Conservation (phyloP, 768 basidiomycete species). For the Naganishia onofrii region DNA sequence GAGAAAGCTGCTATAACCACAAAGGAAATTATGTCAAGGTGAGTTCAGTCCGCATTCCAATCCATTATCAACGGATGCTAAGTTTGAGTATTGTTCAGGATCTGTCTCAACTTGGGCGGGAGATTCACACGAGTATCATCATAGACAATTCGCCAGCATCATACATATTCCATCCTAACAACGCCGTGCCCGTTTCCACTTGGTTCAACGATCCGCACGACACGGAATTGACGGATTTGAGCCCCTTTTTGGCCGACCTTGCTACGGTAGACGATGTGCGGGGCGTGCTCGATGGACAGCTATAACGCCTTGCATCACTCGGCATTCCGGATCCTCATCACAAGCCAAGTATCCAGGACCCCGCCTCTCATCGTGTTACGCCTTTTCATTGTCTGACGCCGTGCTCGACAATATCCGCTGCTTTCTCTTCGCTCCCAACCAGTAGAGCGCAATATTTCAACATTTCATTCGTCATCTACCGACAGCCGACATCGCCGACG, state of each 20-base stretch:
- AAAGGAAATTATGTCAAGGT: slow-evolving; percentile 99
- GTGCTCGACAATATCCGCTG: no score
- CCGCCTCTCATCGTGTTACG: not conserved
- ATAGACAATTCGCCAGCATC: slow-evolving; percentile 98
- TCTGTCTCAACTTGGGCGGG: slow-evolving; percentile 91
- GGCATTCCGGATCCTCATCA: not conserved
- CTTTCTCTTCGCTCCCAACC: no score
- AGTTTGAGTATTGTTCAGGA: slow-evolving; percentile 60
- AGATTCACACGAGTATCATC: slow-evolving; percentile 90
- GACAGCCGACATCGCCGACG: not conserved
- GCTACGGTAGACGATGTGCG: slow-evolving; percentile 81
- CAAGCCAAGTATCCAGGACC: not conserved
- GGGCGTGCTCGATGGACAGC: slow-evolving; percentile 74
- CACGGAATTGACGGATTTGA: slow-evolving; percentile 91
- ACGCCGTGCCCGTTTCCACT: slow-evolving; percentile 96
- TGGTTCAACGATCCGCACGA: slow-evolving; percentile 99
- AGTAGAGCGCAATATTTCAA: not conserved
- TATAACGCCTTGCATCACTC: slow-evolving; percentile 29
- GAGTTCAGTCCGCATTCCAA: slow-evolving; percentile 33
- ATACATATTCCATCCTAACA: slow-evolving; percentile 98
- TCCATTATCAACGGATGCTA: not conserved
- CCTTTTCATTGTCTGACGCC: no score
- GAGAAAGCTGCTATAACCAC: slow-evolving; percentile 98
- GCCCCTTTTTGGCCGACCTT: slow-evolving; percentile 90
- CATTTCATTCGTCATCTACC: not conserved